phyloP scores from a whole-genome alignment of 2,329 filamentous ascomycete genomes.

The Aspergillus eucalypticola region DNA sequence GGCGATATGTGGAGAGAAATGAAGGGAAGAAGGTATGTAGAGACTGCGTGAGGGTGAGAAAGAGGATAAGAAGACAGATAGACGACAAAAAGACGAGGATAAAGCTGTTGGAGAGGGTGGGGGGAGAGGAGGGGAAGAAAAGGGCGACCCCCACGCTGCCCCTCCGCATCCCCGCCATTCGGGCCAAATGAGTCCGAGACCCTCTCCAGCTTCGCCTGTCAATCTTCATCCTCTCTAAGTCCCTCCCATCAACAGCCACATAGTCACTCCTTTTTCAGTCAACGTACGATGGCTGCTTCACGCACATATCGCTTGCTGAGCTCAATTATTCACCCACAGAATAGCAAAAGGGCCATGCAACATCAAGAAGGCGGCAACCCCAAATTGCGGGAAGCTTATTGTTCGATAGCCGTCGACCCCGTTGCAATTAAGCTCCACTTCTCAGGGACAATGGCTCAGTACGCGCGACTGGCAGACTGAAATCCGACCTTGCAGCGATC shows the following conservation, averaged over 20 bases:
- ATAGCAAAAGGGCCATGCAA: not conserved
- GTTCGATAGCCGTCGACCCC: constrained; percentile 4
- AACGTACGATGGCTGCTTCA: not conserved
- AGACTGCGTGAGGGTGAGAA: not conserved
- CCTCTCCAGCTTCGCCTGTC: constrained; percentile 19
- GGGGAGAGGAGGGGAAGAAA: constrained; percentile 2
- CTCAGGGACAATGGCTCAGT: not conserved
- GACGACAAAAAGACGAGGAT: not conserved
- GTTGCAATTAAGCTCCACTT: constrained; percentile 6
- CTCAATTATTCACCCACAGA: not conserved
- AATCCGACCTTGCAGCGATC: not conserved
- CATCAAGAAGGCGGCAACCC: not conserved
- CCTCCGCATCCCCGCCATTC: constrained; percentile 1
- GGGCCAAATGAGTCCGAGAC: constrained; percentile 7
- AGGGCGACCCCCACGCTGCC: not conserved
- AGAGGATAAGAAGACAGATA: not conserved
- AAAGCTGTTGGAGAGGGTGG: not conserved
- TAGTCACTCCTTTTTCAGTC: not conserved
- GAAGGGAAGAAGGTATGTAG: not conserved
- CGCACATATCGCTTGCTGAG: not conserved
- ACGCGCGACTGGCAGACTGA: not conserved
- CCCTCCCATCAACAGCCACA: not conserved
- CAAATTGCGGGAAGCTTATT: not conserved
- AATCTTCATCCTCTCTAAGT: not conserved
- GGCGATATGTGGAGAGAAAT: not conserved